These are phyloP conservation scores for Sporothrix variecibatus DNA, from an alignment of 2,329 filamentous ascomycete genomes.

Conservation along the genomic window DNA sequence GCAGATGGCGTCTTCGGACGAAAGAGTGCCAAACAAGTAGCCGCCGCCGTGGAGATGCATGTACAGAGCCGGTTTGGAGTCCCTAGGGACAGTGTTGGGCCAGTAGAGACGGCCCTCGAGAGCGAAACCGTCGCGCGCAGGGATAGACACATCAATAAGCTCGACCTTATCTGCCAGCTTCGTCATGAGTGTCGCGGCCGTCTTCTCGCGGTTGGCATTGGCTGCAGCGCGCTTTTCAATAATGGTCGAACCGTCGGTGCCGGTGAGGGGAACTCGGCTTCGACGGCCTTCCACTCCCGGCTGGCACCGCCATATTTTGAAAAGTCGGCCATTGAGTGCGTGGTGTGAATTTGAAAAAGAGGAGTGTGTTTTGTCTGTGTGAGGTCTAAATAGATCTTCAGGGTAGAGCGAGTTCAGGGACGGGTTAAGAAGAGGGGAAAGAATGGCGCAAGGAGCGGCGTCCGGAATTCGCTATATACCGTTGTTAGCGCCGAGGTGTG, in stretches of 20 bases:
- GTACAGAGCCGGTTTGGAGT: constrained; percentile 43
- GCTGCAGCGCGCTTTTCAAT: constrained; percentile 34
- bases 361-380: background rate
- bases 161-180: constrained; percentile 35
- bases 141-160: constrained; percentile 39
- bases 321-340: constrained; percentile 34
- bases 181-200: constrained; percentile 38
- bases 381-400: background rate
- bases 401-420: background rate
- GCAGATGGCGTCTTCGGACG: constrained; percentile 56
- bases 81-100: constrained; percentile 49
- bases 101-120: constrained; percentile 36
- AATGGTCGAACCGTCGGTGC: constrained; percentile 30
- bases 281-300: constrained; percentile 48
- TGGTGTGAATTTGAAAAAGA: background rate
- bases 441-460: background rate
- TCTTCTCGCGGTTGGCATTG: constrained; percentile 41
- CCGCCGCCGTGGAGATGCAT: constrained; percentile 32
- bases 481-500: background rate
- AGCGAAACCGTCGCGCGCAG: constrained; percentile 30
- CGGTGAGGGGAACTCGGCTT: constrained; percentile 37
- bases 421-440: background rate
- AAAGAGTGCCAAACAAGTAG: constrained; percentile 57
- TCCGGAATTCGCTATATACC: background rate
- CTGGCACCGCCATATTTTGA: constrained; percentile 45